Evolutionary conservation across 352 stramenopile species (phyloP).

Genomic region (Phytophthora tubulina): DNA sequence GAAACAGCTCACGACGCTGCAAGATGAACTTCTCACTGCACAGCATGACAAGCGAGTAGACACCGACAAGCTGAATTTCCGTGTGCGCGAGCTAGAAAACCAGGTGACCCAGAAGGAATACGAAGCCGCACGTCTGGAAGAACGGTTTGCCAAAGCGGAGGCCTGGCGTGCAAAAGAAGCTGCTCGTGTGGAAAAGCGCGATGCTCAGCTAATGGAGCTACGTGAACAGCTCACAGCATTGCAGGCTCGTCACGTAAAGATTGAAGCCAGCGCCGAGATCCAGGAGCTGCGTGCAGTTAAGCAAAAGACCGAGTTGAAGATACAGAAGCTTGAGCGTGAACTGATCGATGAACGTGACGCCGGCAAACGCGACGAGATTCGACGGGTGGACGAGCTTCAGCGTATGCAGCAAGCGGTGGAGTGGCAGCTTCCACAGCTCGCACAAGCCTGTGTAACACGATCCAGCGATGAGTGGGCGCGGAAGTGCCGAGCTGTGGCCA

Average conservation of each 20-base stretch:
- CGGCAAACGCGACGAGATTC: conserved; percentile 45
- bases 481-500: conserved; percentile 49
- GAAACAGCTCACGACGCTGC: conserved; percentile 44
- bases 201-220: conserved; percentile 54
- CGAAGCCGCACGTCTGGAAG: conserved; percentile 51
- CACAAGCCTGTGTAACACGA: conserved; percentile 54
- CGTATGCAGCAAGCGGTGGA: conserved; percentile 53
- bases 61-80: conserved; percentile 56
- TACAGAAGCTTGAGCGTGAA: conserved; percentile 41
- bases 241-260: conserved; percentile 55
- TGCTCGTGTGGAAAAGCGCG: conserved; percentile 60
- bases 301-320: conserved; percentile 33
- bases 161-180: conserved; percentile 60
- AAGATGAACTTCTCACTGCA: conserved; percentile 43
- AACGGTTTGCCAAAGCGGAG: conserved; percentile 60
- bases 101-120: conserved; percentile 65
- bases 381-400: conserved; percentile 46
- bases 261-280: conserved; percentile 53
- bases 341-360: conserved; percentile 46
- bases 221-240: conserved; percentile 57
- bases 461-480: conserved; percentile 56
- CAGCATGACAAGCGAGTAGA: conserved; percentile 51
- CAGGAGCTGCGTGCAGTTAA: conserved; percentile 53
- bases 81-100: conserved; percentile 57
- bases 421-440: conserved; percentile 62